Evolutionary conservation across 805 yeast species (phyloP).

Genomic region (Wickerhamiella dianesei): DNA sequence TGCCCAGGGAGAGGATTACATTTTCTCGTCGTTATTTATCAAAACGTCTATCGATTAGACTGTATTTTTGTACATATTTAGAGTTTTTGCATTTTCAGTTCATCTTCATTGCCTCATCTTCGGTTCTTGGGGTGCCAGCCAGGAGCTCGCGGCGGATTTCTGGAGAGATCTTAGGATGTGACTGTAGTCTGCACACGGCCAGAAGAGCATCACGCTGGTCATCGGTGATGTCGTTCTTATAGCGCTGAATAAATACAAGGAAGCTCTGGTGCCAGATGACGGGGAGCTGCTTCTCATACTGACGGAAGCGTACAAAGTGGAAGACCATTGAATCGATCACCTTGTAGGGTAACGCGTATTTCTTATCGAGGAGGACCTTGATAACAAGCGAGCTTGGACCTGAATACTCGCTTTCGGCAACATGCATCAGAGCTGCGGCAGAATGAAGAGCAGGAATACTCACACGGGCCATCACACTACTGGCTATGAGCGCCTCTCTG

Average conservation of each 20-base stretch:
- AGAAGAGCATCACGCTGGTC: slow-evolving; percentile 91
- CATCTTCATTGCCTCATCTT: neutral
- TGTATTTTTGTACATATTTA: neutral
- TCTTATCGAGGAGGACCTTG: slow-evolving; percentile 78
- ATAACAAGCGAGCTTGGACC: slow-evolving; percentile 88
- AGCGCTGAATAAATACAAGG: slow-evolving; percentile 85
- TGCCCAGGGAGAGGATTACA: slow-evolving; percentile 63
- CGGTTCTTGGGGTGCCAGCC: slow-evolving; percentile 41
- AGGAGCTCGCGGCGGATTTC: slow-evolving; percentile 86
- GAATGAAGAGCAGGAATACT: slow-evolving; percentile 94
- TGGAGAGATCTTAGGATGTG: slow-evolving; percentile 79
- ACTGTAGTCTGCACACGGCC: slow-evolving; percentile 82
- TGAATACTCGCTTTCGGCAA: slow-evolving; percentile 66
- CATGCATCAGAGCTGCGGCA: slow-evolving; percentile 81
- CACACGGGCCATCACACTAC: slow-evolving; percentile 75
- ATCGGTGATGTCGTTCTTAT: slow-evolving; percentile 95
- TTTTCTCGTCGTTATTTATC: slow-evolving; percentile 44
- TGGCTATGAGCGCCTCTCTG: slow-evolving; percentile 90
- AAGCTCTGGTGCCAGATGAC: slow-evolving; percentile 97
- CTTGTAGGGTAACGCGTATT: slow-evolving; percentile 93
- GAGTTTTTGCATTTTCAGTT: neutral
- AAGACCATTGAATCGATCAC: slow-evolving; percentile 88
- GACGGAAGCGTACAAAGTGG: slow-evolving; percentile 82
- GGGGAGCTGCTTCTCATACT: slow-evolving; percentile 48
- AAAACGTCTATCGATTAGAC: slow-evolving; percentile 7